Base-by-base conservation (phyloP, 2,329 filamentous ascomycete species). In the Fusarium pininemorale region DNA sequence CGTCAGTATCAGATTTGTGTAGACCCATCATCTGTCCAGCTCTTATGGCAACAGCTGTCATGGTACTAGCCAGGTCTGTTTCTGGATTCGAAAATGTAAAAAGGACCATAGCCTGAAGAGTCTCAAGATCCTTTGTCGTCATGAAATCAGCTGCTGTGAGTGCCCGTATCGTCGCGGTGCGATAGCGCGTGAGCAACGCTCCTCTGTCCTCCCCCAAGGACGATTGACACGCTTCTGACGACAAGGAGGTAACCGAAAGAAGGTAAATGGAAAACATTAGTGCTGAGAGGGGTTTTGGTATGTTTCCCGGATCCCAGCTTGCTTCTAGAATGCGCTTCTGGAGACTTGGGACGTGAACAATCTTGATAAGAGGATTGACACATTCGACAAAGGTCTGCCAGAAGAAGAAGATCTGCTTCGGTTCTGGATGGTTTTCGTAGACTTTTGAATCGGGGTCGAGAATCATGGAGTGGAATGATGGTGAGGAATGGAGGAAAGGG, bases 371-470 rank as follows among this genome's bases (percentile, higher is more conserved):
- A 0, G 80, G 81, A 18, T 83, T 80, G 37, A 81, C 78, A 0
- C 64, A 72, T 41, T 82, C 81, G 20, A 81, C 75, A 39, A 81
- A 82, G 0, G 67, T 65, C n/a, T 83, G 79, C 81, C 81, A 82
- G 12, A 80, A 62, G 9, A 72, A 75, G 30, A 77, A 79, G 11
- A 81, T 79, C 0, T 77, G 73, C 7, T 74, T 76, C 11, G 81
- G 79, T 5, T 82, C 79, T 1, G 81, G 81, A 13, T 82, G 80
- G 1, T 75, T 9, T 2, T 75, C 51, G 13, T 63, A 39, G 10
- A 64, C 5, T 7, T 41, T 32, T 6, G 48, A 32, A 1, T 66
- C n/a, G 0, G 15, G 20, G 5, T 37, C 44, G 11, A 61, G 39
- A 3, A 75, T 14, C 8, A 77, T 51, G 6, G 32, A 18, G 6